These are phyloP conservation scores for Dittrichia graveolens DNA, from an alignment of 129 eudicot genomes.

Conservation along the genomic window DNA sequence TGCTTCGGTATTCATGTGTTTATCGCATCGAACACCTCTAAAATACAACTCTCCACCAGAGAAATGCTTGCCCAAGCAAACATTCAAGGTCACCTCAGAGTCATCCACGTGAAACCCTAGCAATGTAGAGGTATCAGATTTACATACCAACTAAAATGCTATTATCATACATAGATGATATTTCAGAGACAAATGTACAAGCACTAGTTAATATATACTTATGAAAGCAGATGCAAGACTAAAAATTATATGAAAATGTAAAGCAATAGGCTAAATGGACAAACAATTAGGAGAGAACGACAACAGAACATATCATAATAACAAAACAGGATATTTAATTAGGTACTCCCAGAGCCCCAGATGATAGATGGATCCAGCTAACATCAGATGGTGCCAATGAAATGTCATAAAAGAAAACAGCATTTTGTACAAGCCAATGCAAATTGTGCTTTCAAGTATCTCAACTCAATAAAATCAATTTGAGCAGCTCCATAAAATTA, in stretches of 20 bases:
- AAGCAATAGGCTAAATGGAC: background rate
- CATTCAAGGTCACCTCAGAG: conserved; percentile 87
- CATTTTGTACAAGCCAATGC: too few species aligned
- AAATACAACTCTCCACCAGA: conserved; percentile 93
- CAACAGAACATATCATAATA: background rate
- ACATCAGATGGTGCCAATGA: too few species aligned
- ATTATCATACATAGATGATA: conserved; percentile 3
- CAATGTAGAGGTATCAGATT: conserved; percentile 35
- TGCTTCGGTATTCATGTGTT: conserved; percentile 77
- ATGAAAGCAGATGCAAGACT: background rate
- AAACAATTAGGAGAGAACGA: background rate
- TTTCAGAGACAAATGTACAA: background rate
- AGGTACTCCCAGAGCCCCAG: too few species aligned
- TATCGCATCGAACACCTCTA: conserved; percentile 89
- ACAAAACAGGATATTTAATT: background rate
- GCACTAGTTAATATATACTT: background rate
- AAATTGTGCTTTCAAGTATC: too few species aligned
- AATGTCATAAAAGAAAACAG: too few species aligned
- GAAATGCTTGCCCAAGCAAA: conserved; percentile 84
- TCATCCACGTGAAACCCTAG: conserved; percentile 95
- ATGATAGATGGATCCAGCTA: too few species aligned
- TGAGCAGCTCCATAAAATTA: too few species aligned
- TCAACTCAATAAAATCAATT: too few species aligned
- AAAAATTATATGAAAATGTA: background rate
- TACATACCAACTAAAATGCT: conserved; percentile 5